phyloP scores from a whole-genome alignment of 2,329 filamentous ascomycete species.

The Fusarium sp. region DNA sequence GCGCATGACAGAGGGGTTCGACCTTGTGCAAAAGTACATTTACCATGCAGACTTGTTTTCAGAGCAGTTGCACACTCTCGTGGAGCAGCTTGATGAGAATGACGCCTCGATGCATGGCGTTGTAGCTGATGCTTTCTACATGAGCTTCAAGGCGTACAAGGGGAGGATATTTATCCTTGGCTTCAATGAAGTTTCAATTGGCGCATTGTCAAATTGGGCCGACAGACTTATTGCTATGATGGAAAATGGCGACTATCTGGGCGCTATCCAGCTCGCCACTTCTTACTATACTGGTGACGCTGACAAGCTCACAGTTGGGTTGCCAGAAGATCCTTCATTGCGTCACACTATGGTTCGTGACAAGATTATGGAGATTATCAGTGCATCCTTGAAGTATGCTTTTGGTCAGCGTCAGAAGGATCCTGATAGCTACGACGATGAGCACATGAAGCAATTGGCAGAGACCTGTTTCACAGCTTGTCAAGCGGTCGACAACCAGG shows the following conservation, averaged over 20 bases:
- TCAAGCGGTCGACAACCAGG: conserved; percentile 76
- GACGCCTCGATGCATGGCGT: conserved; percentile 93
- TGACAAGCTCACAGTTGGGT: conserved; percentile 92
- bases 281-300: conserved; percentile 90
- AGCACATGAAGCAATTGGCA: conserved; percentile 78
- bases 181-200: conserved; percentile 92
- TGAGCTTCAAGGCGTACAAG: conserved; percentile 97
- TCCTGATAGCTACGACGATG: conserved; percentile 56
- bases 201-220: conserved; percentile 95
- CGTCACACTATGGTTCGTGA: conserved; percentile 86
- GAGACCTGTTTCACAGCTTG: conserved; percentile 87
- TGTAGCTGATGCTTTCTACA: conserved; percentile 95
- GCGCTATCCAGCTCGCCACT: conserved; percentile 88
- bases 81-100: conserved; percentile 88
- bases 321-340: conserved; percentile 82
- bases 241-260: conserved; percentile 96
- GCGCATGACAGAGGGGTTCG: conserved; percentile 93
- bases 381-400: conserved; percentile 87
- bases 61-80: conserved; percentile 80
- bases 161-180: conserved; percentile 90
- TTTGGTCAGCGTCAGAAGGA: conserved; percentile 73
- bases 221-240: conserved; percentile 92
- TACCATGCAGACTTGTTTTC: conserved; percentile 94
- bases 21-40: conserved; percentile 89
- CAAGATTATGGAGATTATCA: conserved; percentile 92